Conservation (phyloP, 1,284 basidiomycete genomes). For the Cerioporus squamosus region DNA sequence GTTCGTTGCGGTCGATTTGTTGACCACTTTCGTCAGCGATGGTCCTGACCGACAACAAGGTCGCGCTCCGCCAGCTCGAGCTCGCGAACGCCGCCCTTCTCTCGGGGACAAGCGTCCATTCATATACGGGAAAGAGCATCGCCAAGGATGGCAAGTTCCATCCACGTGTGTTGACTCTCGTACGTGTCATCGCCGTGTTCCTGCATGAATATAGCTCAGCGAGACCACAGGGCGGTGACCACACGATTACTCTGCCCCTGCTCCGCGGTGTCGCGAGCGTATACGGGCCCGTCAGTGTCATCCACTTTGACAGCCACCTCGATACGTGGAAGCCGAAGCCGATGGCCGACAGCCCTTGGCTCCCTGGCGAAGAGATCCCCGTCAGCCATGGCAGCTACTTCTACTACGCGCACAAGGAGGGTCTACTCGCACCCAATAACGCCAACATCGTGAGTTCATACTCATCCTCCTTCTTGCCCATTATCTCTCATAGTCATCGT, state of each 20-base stretch:
- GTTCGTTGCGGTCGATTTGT: not conserved
- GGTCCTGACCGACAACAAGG: constrained; percentile 39
- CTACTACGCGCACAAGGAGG: constrained; percentile 44
- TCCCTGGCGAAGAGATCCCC: constrained; percentile 39
- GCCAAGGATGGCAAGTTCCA: constrained; percentile 42
- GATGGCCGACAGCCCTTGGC: constrained; percentile 33
- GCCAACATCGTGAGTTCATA: constrained; percentile 41
- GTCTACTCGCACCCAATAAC: constrained; percentile 41
- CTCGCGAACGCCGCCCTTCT: constrained; percentile 36
- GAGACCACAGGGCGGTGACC: constrained; percentile 40
- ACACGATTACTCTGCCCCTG: constrained; percentile 44
- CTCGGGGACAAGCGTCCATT: constrained; percentile 24
- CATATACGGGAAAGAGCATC: constrained; percentile 30
- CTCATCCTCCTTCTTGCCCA: not conserved
- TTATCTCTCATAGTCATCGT: not conserved
- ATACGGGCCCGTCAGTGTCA: constrained; percentile 44
- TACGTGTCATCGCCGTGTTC: constrained; percentile 5
- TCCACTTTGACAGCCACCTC: constrained; percentile 47
- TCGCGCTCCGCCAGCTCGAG: constrained; percentile 41
- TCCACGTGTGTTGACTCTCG: constrained; percentile 41
- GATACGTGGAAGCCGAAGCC: constrained; percentile 39
- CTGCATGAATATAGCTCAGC: not conserved
- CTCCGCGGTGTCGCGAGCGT: constrained; percentile 40
- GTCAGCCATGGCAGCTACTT: constrained; percentile 46
- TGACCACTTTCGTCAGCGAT: constrained; percentile 29